phyloP scores from a whole-genome alignment of 352 stramenopile genomes.

The Phytophthora fragariaefolia region DNA sequence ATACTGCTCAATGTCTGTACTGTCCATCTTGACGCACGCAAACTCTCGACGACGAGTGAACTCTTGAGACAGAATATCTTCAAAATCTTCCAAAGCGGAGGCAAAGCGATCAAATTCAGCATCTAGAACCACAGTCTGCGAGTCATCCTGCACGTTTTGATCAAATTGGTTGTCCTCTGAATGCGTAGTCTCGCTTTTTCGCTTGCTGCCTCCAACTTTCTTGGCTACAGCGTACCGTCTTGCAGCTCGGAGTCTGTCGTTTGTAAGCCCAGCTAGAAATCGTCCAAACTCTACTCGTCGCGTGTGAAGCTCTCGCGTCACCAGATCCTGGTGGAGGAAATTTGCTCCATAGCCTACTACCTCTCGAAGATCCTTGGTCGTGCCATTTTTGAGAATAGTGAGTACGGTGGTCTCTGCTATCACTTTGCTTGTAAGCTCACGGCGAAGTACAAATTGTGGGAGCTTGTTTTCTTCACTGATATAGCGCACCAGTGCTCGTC shows the following conservation, averaged over 20 bases:
- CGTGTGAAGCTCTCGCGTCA: conserved; percentile 70
- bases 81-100: conserved; percentile 53
- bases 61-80: conserved; percentile 64
- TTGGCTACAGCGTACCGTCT: conserved; percentile 32
- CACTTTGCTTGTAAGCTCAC: conserved; percentile 79
- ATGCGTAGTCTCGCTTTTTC: neutral
- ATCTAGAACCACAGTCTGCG: conserved; percentile 18
- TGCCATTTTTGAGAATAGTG: conserved; percentile 61
- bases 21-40: conserved; percentile 78
- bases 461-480: conserved; percentile 53
- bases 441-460: conserved; percentile 68
- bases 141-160: neutral
- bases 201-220: neutral
- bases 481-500: conserved; percentile 61
- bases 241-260: conserved; percentile 59
- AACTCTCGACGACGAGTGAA: conserved; percentile 71
- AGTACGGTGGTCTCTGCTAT: conserved; percentile 71
- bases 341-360: conserved; percentile 46
- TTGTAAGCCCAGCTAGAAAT: conserved; percentile 61
- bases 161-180: conserved; percentile 14
- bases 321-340: conserved; percentile 68
- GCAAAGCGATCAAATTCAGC: conserved; percentile 47
- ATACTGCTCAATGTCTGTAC: conserved; percentile 49
- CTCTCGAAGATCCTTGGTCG: conserved; percentile 61
- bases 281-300: conserved; percentile 58